A percentile compares a stretch with the other conserved stretches of the same genome.
Evolutionary conservation across 805 yeast species (phyloP).

Genomic region (Isabelozyma gotoi): DNA sequence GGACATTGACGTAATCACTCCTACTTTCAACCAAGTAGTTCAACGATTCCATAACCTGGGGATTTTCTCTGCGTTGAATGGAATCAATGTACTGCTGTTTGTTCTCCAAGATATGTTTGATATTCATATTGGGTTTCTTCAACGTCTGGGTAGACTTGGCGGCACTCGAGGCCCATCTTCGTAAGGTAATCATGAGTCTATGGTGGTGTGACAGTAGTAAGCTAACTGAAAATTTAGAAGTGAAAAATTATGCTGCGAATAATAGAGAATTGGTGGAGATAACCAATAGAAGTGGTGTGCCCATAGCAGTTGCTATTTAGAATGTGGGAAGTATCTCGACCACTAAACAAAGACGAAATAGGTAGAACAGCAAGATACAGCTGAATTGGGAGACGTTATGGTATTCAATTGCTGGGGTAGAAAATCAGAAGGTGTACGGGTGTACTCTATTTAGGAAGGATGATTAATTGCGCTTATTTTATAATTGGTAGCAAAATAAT

Average conservation of each 20-base stretch:
- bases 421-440: not conserved
- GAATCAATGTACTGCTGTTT: conserved; percentile 22
- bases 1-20: conserved; percentile 23
- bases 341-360: not conserved
- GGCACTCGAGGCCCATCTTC: not conserved
- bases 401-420: not conserved
- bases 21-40: conserved; percentile 4
- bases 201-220: not conserved
- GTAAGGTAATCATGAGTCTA: not conserved
- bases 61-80: conserved; percentile 18
- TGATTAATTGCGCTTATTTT: no score
- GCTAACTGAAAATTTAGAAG: not conserved
- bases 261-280: not conserved
- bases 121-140: conserved; percentile 32
- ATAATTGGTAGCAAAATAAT: no score
- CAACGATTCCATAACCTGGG: conserved; percentile 12
- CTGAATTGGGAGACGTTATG: not conserved
- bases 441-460: no score
- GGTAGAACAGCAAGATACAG: not conserved
- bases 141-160: conserved; percentile 13
- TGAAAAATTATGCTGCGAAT: not conserved
- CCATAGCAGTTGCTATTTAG: not conserved
- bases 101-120: conserved; percentile 26
- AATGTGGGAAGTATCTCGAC: no score
- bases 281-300: not conserved